phyloP scores from a whole-genome alignment of 164 flowering plant genomes.

The Chimonanthus praecox region DNA sequence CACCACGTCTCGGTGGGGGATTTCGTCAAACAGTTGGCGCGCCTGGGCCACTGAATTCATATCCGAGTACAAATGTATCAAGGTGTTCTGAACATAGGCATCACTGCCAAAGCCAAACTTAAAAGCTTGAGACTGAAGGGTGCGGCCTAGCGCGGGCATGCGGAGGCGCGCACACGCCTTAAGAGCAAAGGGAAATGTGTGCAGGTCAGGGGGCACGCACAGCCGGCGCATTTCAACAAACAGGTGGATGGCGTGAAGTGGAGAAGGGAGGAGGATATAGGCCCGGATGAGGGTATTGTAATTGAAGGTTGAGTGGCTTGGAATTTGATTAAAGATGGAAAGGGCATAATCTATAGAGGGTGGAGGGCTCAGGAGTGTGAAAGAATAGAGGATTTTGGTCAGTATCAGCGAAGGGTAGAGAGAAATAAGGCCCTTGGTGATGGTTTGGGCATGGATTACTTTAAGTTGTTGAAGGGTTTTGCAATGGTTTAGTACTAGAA shows the following conservation, averaged over 20 bases:
- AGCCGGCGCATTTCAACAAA: constrained; percentile 45
- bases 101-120: constrained; percentile 43
- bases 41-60: constrained; percentile 27
- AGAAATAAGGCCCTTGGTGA: constrained; percentile 33
- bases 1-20: constrained; percentile 36
- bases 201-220: constrained; percentile 47
- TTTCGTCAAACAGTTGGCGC: constrained; percentile 34
- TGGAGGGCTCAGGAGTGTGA: constrained; percentile 20
- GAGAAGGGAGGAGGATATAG: constrained; percentile 41
- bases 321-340: constrained; percentile 41
- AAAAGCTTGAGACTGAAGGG: constrained; percentile 47
- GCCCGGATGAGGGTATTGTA: constrained; percentile 54
- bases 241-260: constrained; percentile 35
- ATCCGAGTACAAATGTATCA: constrained; percentile 36
- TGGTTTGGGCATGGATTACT: constrained; percentile 56
- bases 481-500: constrained; percentile 27
- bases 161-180: constrained; percentile 36
- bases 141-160: constrained; percentile 12
- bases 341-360: constrained; percentile 29
- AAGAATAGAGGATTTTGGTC: constrained; percentile 43
- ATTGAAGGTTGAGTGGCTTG: constrained; percentile 48
- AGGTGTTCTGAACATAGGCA: constrained; percentile 43
- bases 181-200: constrained; percentile 62
- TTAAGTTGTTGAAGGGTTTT: constrained; percentile 43
- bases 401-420: constrained; percentile 21